These are phyloP conservation scores for Magnaporthales sp. DNA, from an alignment of 2,329 filamentous ascomycete species.

Conservation along the genomic window DNA sequence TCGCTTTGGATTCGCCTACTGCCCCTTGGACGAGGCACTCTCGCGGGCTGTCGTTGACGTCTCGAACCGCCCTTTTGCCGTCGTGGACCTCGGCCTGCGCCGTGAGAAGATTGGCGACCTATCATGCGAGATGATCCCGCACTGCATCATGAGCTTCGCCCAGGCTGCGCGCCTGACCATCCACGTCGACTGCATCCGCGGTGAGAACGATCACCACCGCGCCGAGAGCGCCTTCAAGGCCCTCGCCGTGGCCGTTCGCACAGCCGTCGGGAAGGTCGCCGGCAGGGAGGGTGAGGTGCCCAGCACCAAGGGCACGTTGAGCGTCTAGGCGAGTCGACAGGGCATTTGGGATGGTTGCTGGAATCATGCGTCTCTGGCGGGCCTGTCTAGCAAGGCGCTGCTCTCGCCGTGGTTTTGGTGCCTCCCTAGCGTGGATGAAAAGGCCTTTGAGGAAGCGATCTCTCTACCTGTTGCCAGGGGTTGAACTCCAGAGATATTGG, in stretches of 20 bases:
- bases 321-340: conserved; percentile 30
- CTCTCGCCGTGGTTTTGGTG: background rate
- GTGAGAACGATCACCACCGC: conserved; percentile 90
- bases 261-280: conserved; percentile 64
- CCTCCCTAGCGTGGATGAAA: background rate
- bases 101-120: conserved; percentile 92
- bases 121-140: conserved; percentile 93
- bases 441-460: background rate
- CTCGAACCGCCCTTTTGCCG: conserved; percentile 80
- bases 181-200: conserved; percentile 86
- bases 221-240: conserved; percentile 98
- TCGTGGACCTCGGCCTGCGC: conserved; percentile 75
- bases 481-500: background rate
- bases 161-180: conserved; percentile 85
- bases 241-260: conserved; percentile 73
- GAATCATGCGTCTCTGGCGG: background rate
- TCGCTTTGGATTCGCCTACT: conserved; percentile 86
- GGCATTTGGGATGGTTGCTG: background rate
- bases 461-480: background rate
- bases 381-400: background rate
- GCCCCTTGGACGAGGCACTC: conserved; percentile 89
- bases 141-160: conserved; percentile 90
- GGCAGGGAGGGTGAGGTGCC: conserved; percentile 87
- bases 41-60: conserved; percentile 91
- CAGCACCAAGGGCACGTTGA: conserved; percentile 90